phyloP scores from a whole-genome alignment of 106 monocot genomes.

The Platanthera zijinensis region DNA sequence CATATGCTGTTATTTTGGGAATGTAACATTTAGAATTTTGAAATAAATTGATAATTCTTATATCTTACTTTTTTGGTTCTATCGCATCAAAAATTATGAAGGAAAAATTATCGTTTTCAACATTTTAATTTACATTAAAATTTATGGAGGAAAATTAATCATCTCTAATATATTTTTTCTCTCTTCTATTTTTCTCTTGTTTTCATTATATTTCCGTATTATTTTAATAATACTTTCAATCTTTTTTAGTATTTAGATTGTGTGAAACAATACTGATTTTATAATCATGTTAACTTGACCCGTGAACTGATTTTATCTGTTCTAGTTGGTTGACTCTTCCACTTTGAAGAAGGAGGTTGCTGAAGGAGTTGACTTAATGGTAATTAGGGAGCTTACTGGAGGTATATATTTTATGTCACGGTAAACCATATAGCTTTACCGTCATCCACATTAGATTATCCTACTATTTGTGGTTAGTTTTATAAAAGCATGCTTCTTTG shows the following conservation, averaged over 20 bases:
- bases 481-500: background rate
- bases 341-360: slow-evolving; percentile 85
- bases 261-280: background rate
- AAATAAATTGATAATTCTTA: background rate
- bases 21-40: background rate
- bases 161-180: background rate
- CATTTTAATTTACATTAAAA: background rate
- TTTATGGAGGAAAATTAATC: background rate
- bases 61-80: background rate
- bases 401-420: slow-evolving; percentile 20
- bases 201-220: background rate
- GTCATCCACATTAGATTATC: background rate
- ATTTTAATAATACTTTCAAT: background rate
- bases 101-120: background rate
- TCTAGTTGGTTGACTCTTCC: slow-evolving; percentile 70
- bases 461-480: background rate
- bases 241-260: background rate
- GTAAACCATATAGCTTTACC: background rate
- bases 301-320: slow-evolving; percentile 5
- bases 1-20: background rate
- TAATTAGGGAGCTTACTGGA: slow-evolving; percentile 87
- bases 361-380: slow-evolving; percentile 90
- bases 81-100: background rate
- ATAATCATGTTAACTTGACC: background rate
- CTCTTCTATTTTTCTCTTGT: background rate